Conservation (phyloP, 2,329 filamentous ascomycete species). For the Aureobasidium lini region DNA sequence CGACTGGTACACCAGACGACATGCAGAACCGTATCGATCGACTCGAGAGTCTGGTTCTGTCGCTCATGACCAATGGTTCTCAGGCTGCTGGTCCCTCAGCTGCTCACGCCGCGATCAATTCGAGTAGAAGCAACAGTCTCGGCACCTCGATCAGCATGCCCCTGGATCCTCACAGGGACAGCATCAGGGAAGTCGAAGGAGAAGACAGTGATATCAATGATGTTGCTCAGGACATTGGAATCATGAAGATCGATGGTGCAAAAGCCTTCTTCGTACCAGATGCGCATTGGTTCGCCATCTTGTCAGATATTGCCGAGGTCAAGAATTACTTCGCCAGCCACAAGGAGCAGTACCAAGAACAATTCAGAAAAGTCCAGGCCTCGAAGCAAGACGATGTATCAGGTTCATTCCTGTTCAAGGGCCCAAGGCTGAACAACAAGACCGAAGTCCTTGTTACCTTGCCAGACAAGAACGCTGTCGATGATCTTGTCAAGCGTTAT, state of each 20-base stretch:
- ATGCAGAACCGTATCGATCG: conserved; percentile 98
- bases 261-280: conserved; percentile 43
- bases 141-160: conserved; percentile 24
- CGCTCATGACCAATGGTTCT: conserved; percentile 85
- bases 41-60: conserved; percentile 83
- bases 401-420: conserved; percentile 72
- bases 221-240: conserved; percentile 43
- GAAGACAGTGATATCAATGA: conserved; percentile 55
- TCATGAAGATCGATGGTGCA: conserved; percentile 47
- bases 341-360: conserved; percentile 81
- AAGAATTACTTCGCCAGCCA: conserved; percentile 82
- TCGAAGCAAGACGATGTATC: conserved; percentile 57
- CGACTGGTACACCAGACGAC: conserved; percentile 65
- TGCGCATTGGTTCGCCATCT: conserved; percentile 46
- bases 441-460: conserved; percentile 71
- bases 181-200: conserved; percentile 42
- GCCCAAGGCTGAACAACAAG: conserved; percentile 60
- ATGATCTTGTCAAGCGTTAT: conserved; percentile 78
- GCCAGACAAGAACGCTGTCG: conserved; percentile 73
- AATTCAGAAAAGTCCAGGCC: conserved; percentile 66
- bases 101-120: conserved; percentile 49
- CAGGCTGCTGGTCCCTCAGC: conserved; percentile 48
- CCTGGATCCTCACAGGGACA: conserved; percentile 45
- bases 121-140: conserved; percentile 33
- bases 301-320: conserved; percentile 70